phyloP scores from a whole-genome alignment of 2,329 filamentous ascomycete genomes.

The Emericellopsis atlantica region DNA sequence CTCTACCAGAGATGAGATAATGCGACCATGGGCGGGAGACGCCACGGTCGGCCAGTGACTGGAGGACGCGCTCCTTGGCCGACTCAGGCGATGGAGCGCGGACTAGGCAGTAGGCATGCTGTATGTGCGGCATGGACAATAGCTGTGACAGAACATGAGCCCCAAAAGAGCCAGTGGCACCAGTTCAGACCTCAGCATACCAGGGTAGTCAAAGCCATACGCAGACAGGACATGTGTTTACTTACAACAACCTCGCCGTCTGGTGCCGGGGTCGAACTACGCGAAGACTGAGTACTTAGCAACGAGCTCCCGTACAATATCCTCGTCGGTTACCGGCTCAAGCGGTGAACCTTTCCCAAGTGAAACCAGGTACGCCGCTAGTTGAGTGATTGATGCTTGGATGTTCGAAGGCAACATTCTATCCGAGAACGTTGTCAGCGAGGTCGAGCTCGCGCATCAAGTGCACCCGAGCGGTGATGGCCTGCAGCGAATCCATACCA shows the following conservation, averaged over 20 bases:
- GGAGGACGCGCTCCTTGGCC: conserved; percentile 15
- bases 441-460: conserved; percentile 38
- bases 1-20: conserved; percentile 18
- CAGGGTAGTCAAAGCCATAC: background rate
- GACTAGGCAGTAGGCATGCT: conserved; percentile 33
- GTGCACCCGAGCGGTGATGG: conserved; percentile 37
- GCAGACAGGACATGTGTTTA: conserved; percentile 2
- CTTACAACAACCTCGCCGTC: conserved; percentile 18
- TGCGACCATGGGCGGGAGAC: conserved; percentile 9
- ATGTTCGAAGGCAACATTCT: conserved; percentile 47
- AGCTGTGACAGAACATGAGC: conserved; percentile 45
- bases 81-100: conserved; percentile 23
- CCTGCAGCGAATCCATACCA: conserved; percentile 46
- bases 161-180: conserved; percentile 48
- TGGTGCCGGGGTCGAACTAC: conserved; percentile 10
- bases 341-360: conserved; percentile 7
- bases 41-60: conserved; percentile 17
- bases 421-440: conserved; percentile 28
- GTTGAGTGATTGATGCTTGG: conserved; percentile 7
- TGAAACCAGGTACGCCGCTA: conserved; percentile 8
- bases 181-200: conserved; percentile 34
- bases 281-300: conserved; percentile 23
- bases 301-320: conserved; percentile 19
- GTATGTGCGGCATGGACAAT: conserved; percentile 43
- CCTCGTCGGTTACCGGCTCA: conserved; percentile 11